phyloP scores from a whole-genome alignment of 768 basidiomycete species.

The Amanita polypyramis region DNA sequence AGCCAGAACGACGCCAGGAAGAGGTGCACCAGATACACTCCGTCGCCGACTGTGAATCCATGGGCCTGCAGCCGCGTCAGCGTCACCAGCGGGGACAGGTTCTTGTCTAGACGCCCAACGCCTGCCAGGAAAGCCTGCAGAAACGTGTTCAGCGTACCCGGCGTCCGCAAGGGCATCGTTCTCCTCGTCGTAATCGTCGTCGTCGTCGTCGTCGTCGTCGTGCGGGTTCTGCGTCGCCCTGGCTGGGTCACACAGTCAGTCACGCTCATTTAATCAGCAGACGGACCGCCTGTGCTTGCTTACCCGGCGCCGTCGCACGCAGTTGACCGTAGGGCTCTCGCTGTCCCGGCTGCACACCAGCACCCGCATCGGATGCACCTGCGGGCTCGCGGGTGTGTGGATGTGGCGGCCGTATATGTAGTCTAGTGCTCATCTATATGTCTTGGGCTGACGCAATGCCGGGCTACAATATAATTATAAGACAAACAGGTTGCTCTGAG shows the following conservation, averaged over 20 bases:
- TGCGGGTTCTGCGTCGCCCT: neutral
- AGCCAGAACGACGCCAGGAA: conserved; percentile 62
- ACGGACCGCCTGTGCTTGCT: too few species aligned
- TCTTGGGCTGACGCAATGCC: too few species aligned
- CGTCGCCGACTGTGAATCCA: conserved; percentile 44
- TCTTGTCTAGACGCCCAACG: conserved; percentile 64
- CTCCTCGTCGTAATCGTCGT: neutral
- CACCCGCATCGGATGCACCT: too few species aligned
- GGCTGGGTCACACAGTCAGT: too few species aligned
- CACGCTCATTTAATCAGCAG: too few species aligned
- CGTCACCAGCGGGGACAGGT: conserved; percentile 60
- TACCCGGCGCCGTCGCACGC: too few species aligned
- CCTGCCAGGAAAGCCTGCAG: conserved; percentile 47
- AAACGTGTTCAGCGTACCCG: conserved; percentile 6
- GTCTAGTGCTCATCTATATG: conserved; percentile 12
- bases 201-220: neutral
- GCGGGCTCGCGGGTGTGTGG: too few species aligned
- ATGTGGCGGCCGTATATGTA: too few species aligned
- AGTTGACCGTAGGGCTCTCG: too few species aligned
- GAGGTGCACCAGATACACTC: conserved; percentile 55
- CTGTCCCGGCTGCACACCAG: too few species aligned
- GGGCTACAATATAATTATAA: conserved; percentile 11
- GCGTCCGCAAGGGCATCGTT: neutral
- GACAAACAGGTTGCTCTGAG: too few species aligned
- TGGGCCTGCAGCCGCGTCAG: conserved; percentile 47